A percentile compares a stretch with the other conserved stretches of the same genome.
Evolutionary conservation across 306 rosid species (phyloP).

Genomic region (Oxytropis ochrocephala): DNA sequence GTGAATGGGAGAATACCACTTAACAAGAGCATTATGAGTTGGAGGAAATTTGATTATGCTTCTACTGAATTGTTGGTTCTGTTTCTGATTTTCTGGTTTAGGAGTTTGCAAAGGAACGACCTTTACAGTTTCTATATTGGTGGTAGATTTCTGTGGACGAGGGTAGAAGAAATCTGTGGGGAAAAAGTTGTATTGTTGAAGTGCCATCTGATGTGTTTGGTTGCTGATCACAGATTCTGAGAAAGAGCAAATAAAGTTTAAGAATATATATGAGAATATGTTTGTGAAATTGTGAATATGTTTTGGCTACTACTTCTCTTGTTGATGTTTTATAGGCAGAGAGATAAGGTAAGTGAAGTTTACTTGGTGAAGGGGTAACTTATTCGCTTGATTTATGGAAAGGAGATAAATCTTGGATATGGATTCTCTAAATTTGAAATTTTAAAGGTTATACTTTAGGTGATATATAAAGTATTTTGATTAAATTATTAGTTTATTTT

Average conservation of each 20-base stretch:
- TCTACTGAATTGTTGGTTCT: not conserved
- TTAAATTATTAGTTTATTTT: too few species aligned
- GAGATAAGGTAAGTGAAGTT: not conserved
- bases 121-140: not conserved
- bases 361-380: not conserved
- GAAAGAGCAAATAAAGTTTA: too few species aligned
- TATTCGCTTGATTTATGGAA: not conserved
- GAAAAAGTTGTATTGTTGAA: constrained; percentile 49
- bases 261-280: too few species aligned
- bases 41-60: not conserved
- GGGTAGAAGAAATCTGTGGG: constrained; percentile 27
- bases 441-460: too few species aligned
- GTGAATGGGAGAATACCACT: not conserved
- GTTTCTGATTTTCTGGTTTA: not conserved
- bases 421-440: not conserved
- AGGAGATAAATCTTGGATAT: not conserved
- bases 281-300: not conserved
- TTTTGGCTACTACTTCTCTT: not conserved
- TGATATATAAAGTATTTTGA: not conserved
- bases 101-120: not conserved
- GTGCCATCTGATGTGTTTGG: constrained; percentile 7
- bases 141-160: not conserved
- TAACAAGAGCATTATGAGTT: not conserved
- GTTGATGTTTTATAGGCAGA: not conserved
- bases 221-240: not conserved